These are phyloP conservation scores for Pelagophyceae sp. DNA, from an alignment of 352 stramenopile species.

Conservation along the genomic window DNA sequence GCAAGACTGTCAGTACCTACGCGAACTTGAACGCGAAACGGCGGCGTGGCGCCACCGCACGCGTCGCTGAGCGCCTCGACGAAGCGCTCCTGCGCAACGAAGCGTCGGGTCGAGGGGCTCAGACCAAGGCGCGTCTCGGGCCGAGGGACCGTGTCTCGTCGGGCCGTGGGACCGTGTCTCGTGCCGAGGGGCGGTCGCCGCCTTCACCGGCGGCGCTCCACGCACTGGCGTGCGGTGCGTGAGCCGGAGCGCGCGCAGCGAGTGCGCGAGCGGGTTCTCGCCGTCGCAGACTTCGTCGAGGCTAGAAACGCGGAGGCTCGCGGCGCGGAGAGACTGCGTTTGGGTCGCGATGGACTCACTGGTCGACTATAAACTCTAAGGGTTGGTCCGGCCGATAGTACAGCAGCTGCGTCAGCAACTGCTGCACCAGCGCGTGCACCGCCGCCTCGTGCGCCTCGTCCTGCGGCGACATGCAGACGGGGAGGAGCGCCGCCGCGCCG, in stretches of 20 bases:
- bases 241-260: background rate
- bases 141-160: too few species aligned
- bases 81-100: background rate
- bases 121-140: too few species aligned
- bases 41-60: background rate
- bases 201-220: too few species aligned
- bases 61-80: background rate
- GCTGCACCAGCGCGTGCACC: background rate
- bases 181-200: too few species aligned
- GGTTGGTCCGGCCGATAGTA: background rate
- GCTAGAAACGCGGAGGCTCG: background rate
- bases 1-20: background rate
- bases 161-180: too few species aligned
- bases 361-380: background rate
- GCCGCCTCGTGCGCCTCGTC: background rate
- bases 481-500: too few species aligned
- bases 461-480: too few species aligned
- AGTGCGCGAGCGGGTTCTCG: background rate
- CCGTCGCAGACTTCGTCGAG: background rate
- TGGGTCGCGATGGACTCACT: background rate
- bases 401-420: background rate
- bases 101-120: too few species aligned
- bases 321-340: background rate
- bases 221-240: background rate
- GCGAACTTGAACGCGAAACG: background rate